phyloP scores from a whole-genome alignment of 164 flowering plant species.

The Macadamia tetraphylla region DNA sequence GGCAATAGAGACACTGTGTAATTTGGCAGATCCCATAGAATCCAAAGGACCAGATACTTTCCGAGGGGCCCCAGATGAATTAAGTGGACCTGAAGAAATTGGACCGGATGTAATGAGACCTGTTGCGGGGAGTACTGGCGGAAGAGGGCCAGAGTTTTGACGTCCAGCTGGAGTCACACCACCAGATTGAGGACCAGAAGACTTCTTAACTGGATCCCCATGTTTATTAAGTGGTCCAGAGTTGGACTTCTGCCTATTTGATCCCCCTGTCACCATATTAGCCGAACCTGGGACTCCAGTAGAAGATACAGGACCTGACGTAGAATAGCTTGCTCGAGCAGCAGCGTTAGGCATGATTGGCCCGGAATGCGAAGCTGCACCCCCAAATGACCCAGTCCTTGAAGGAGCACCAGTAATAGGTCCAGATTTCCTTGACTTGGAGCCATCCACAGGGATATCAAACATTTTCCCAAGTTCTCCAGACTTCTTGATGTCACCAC shows the following conservation, averaged over 20 bases:
- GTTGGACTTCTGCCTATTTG: slow-evolving; percentile 59
- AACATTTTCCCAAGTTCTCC: slow-evolving; percentile 99
- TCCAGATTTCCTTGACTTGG: slow-evolving; percentile 91
- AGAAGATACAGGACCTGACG: slow-evolving; percentile 51
- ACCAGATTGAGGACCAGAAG: slow-evolving; percentile 92
- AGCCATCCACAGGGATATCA: slow-evolving; percentile 78
- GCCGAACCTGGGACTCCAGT: slow-evolving; percentile 47
- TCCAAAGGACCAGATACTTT: slow-evolving; percentile 83
- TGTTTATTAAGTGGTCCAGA: slow-evolving; percentile 91
- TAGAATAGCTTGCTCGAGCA: slow-evolving; percentile 44
- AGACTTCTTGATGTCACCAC: slow-evolving; percentile 95
- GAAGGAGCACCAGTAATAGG: slow-evolving; percentile 70
- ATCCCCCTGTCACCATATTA: slow-evolving; percentile 39
- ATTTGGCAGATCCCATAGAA: slow-evolving; percentile 54
- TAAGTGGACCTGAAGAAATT: slow-evolving; percentile 81
- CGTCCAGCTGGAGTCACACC: slow-evolving; percentile 59
- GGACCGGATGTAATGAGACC: slow-evolving; percentile 97
- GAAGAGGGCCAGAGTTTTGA: slow-evolving; percentile 82
- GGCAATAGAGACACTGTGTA: slow-evolving; percentile 47
- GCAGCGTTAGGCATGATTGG: slow-evolving; percentile 58
- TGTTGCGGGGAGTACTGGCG: slow-evolving; percentile 81
- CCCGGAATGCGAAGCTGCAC: slow-evolving; percentile 80
- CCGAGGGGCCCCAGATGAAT: slow-evolving; percentile 82
- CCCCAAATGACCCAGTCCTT: slow-evolving; percentile 89
- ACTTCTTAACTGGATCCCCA: slow-evolving; percentile 77